Conservation (phyloP, 208 protist genomes). For the Naegleria lovaniensis region DNA sequence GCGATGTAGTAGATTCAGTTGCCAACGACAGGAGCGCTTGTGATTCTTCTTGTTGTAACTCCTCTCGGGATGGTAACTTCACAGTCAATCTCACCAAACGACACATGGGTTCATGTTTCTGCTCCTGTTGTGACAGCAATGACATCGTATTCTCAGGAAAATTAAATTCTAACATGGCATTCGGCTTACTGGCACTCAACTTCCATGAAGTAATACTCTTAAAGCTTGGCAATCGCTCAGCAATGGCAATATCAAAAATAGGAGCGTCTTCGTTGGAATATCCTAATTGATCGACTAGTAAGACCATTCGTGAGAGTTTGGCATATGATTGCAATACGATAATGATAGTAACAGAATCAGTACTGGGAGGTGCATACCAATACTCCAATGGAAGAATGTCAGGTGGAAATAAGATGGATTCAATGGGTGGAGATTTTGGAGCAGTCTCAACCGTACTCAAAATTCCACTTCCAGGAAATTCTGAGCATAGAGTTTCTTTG, state of each 20-base stretch:
- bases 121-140: background rate
- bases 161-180: background rate
- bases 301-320: background rate
- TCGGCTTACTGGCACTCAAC: background rate
- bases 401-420: background rate
- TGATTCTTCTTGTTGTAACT: background rate
- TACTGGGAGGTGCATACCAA: background rate
- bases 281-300: background rate
- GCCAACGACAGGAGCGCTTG: too few relatives aligned
- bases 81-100: background rate
- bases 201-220: background rate
- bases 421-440: background rate
- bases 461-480: constrained; percentile 18
- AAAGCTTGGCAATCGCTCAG: background rate
- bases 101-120: background rate
- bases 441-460: background rate
- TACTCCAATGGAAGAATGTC: background rate
- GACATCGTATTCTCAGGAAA: background rate
- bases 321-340: background rate
- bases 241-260: background rate
- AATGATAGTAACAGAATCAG: background rate
- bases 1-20: too few relatives aligned
- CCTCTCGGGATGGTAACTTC: background rate
- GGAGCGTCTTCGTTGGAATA: background rate
- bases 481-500: background rate